Base-by-base conservation (phyloP, 208 protist species). In the Vickermania spadyakhi region DNA sequence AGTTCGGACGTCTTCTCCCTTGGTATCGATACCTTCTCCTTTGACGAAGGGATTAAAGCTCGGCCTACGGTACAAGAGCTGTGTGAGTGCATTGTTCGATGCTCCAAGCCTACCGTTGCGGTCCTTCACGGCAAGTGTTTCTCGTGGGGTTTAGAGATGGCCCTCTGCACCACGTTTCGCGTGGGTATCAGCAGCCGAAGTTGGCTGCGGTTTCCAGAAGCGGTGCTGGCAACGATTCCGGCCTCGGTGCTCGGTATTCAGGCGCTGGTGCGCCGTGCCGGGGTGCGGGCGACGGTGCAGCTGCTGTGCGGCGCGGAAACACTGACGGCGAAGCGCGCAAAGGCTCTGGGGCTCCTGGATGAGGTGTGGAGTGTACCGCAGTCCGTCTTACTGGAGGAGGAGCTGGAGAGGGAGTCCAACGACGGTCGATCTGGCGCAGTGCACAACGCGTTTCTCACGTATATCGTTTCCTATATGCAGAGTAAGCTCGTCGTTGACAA, bases 91-190 rank as follows among this genome's bases (percentile, higher is more conserved):
- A 62, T 96, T 14, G 81, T 82, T 58, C 13, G 22, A 22, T 81
- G 66, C 58, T 22, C 30, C 1, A 96, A 91, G 61, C 68, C 80
- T 45, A 85, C 88, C 22, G 65, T 96, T 28, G 84, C 86, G 0
- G 78, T 79, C 7, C 66, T 94, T 27, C 51, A 85, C 42, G 90
- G 88, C 14, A 52, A 77, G 22, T 83, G 83, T 30, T 64, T 70
- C 25, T 91, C 83, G 5, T 89, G 86, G 68, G 87, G 83, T n/a
- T 54, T 87, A 30, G 83, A 93, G 62, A 68, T 94, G 1, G 76
- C 80, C 1, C 65, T 94, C 18, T 75, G 76, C 7, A 69, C 84
- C 25, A 69, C 85, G 62, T 89, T 81, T 52, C 77, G 87, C 31
- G 64, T 94, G 27, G 82, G 76, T 27, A 53, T 56, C 2, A 22